Evolutionary conservation across 768 basidiomycete genomes (phyloP), one percentile per base, ranked within the genome.

Genomic region (Hirschioporus abietinus): DNA sequence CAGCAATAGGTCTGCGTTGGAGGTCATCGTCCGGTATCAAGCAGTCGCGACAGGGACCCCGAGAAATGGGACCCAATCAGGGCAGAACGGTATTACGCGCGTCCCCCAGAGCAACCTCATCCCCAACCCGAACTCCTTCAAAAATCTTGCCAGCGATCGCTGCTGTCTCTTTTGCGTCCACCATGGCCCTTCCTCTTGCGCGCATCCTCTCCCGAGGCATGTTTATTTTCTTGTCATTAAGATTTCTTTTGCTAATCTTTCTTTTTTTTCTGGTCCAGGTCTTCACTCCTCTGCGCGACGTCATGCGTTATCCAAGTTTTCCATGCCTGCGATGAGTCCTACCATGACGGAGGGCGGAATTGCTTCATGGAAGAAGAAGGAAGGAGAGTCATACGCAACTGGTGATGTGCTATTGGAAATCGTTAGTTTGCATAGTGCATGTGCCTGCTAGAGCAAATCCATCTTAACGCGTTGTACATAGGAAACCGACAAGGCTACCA

Each of bases 241-340:
- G n/a, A 3, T 15, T 15, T 24, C 5, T 3, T 34, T 15, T 25
- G 3, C 17, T 15, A 12, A 61, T 61, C 5, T 61, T 6, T 12
- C 20, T 61, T 66, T 30, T 57, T 6, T 15, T 20, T 52, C 42
- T 30, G 6, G 6, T 64, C 36, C 71, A 89, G 87, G 80, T 66
- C 73, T 92, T 63, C 90, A 89, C 74, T 77, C 81, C 42, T 80
- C 85, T 60, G 71, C 77, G 64, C 72, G 75, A 60, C 83, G 85
- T 59, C 77, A 77, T 70, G 93, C 89, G 35, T 82, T 93, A 63
- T 88, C 91, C 62, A 84, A 88, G 68, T 85, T 96, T 67, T 80
- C 86, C 71, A 96, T 98, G 94, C 96, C 96, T 5, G 96, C 96
- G 67, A 96, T 98, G 95, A 95, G 92, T 1, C 95, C 95, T 17